Evolutionary conservation across 225 moss, liverwort and hornwort genomes (phyloP).

Genomic region (Marchantia paleacea): DNA sequence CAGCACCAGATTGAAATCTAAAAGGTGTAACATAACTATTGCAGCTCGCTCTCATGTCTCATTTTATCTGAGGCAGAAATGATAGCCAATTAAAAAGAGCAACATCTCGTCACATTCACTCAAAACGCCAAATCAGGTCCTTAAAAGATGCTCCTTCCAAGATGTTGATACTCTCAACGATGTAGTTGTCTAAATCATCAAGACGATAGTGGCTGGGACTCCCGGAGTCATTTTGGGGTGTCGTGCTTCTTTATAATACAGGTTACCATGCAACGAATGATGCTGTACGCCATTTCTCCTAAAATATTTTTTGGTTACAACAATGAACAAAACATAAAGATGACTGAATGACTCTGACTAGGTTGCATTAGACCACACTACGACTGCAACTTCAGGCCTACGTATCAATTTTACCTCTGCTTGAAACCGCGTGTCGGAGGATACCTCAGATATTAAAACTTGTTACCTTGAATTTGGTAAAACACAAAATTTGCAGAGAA

Average conservation of each 20-base stretch:
- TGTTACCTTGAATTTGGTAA: constrained; percentile 14
- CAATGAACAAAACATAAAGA: not conserved
- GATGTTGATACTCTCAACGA: not conserved
- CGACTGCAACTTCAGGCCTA: not conserved
- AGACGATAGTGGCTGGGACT: not conserved
- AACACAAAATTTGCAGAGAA: constrained; percentile 11
- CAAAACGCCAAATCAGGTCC: not conserved
- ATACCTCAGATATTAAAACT: constrained; percentile 26
- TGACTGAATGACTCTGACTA: too few relatives aligned
- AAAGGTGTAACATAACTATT: not conserved
- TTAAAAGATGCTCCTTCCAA: not conserved
- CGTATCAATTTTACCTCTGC: constrained; percentile 14
- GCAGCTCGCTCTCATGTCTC: not conserved
- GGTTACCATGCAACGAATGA: not conserved
- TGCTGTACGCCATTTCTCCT: not conserved
- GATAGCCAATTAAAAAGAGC: not conserved
- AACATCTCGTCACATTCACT: not conserved
- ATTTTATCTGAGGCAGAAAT: not conserved
- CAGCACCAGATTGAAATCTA: not conserved
- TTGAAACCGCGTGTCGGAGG: not conserved
- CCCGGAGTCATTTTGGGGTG: not conserved
- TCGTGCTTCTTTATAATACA: constrained; percentile 7
- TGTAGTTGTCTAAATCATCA: not conserved
- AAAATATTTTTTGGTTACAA: constrained; percentile 2
- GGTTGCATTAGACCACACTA: not conserved